These are phyloP conservation scores for Bocquillonia castaneifolia DNA, from an alignment of 441 rosid genomes.

Conservation along the genomic window DNA sequence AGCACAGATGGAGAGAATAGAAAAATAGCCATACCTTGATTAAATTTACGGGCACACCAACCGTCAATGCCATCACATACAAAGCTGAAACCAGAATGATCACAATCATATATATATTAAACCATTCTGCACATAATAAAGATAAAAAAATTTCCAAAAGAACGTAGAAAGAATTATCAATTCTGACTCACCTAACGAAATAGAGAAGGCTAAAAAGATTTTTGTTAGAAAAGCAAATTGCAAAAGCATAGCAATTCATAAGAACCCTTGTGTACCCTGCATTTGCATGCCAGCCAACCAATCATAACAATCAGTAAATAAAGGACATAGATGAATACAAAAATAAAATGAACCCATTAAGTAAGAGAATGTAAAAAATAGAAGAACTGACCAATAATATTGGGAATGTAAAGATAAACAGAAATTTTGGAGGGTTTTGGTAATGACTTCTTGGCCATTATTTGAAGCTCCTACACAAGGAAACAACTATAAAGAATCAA, in stretches of 20 bases:
- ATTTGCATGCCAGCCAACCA: no score
- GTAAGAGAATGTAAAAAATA: background rate
- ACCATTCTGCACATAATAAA: background rate
- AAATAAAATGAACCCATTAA: background rate
- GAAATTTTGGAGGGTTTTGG: slow-evolving; percentile 48
- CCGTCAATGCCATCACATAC: slow-evolving; percentile 97
- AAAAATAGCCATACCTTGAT: slow-evolving; percentile 55
- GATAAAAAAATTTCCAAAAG: background rate
- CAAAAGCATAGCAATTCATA: slow-evolving; percentile 81
- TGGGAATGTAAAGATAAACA: slow-evolving; percentile 83
- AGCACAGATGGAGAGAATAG: background rate
- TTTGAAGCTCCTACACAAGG: slow-evolving; percentile 18
- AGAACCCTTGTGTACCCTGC: slow-evolving; percentile 79
- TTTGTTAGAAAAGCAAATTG: slow-evolving; percentile 77
- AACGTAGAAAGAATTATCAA: slow-evolving; percentile 7
- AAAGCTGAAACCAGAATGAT: slow-evolving; percentile 50
- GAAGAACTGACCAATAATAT: slow-evolving; percentile 58
- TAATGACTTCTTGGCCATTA: slow-evolving; percentile 52
- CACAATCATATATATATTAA: slow-evolving; percentile 5
- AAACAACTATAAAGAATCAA: slow-evolving; percentile 23
- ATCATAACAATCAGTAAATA: slow-evolving; percentile 51
- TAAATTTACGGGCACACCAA: slow-evolving; percentile 94
- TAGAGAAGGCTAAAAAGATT: slow-evolving; percentile 68
- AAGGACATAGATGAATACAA: background rate
- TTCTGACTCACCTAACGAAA: slow-evolving; percentile 57